Evolutionary conservation across 495 filamentous ascomycete species (phyloP).

Genomic region (Oleoguttula mirabilis): DNA sequence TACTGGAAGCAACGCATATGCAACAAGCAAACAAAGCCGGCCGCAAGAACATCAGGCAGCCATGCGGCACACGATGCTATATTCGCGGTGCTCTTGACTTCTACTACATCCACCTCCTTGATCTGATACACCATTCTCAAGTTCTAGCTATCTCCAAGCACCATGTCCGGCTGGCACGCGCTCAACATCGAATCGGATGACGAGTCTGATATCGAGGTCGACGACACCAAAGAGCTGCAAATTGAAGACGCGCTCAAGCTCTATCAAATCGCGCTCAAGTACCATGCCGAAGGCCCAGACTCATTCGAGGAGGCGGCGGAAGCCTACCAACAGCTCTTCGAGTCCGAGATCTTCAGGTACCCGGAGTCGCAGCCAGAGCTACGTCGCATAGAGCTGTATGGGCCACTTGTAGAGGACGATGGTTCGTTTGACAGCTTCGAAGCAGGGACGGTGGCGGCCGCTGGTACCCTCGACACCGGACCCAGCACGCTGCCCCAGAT

Average conservation of each 20-base stretch:
- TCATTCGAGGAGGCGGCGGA: constrained; percentile 64
- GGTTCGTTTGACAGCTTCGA: constrained; percentile 32
- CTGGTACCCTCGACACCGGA: constrained; percentile 45
- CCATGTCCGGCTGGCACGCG: constrained; percentile 55
- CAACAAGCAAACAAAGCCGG: no score
- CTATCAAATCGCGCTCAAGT: constrained; percentile 83
- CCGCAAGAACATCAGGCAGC: no score
- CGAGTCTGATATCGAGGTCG: constrained; percentile 77
- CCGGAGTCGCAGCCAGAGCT: constrained; percentile 73
- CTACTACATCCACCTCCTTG: no score
- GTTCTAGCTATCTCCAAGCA: constrained; percentile 9
- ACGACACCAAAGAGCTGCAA: constrained; percentile 90
- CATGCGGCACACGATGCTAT: no score
- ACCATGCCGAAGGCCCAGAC: constrained; percentile 73
- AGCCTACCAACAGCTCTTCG: constrained; percentile 74
- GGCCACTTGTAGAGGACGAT: constrained; percentile 32
- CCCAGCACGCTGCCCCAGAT: constrained; percentile 77
- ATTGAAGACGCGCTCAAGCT: constrained; percentile 95
- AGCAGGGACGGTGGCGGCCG: constrained; percentile 26
- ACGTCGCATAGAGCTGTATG: constrained; percentile 50
- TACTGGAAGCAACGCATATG: no score
- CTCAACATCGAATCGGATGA: constrained; percentile 90
- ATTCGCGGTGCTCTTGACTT: no score
- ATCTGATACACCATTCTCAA: no score
- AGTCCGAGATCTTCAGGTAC: constrained; percentile 87